Percentiles rank a stretch among this genome's conserved stretches.
phyloP scores from a whole-genome alignment of 1,284 basidiomycete genomes.

The Coniophora puteana region DNA sequence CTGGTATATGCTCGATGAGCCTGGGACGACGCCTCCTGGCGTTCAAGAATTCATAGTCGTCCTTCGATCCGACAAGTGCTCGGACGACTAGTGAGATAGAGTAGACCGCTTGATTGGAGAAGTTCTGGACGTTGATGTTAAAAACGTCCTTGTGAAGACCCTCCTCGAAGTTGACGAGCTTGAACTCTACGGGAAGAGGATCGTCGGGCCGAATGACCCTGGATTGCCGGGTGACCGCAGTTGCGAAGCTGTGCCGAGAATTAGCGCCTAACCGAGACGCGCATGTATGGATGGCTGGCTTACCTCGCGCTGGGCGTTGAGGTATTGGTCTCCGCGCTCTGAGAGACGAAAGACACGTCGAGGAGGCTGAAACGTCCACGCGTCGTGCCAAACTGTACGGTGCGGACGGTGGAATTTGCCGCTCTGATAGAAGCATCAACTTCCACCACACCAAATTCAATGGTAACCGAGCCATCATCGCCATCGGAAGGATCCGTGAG shows the following conservation, averaged over 20 bases:
- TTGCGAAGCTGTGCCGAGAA: neutral
- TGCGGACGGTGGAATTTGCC: neutral
- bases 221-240: neutral
- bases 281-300: neutral
- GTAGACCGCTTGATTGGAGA: constrained; percentile 14
- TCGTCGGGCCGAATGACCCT: constrained; percentile 8
- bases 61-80: constrained; percentile 23
- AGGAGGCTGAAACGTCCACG: neutral
- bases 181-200: constrained; percentile 7
- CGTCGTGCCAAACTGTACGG: neutral
- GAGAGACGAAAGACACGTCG: neutral
- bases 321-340: neutral
- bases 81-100: constrained; percentile 21
- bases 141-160: constrained; percentile 17
- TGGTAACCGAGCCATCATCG: neutral
- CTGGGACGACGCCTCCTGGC: constrained; percentile 25
- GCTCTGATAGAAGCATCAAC: neutral
- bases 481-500: neutral
- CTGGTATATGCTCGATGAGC: constrained; percentile 9
- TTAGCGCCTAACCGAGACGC: neutral
- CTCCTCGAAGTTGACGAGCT: constrained; percentile 13
- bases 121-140: constrained; percentile 16
- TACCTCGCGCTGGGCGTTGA: neutral
- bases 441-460: neutral
- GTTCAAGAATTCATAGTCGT: constrained; percentile 23